Evolutionary conservation across 2,329 filamentous ascomycete species (phyloP).

Genomic region (Penicillium sp.): DNA sequence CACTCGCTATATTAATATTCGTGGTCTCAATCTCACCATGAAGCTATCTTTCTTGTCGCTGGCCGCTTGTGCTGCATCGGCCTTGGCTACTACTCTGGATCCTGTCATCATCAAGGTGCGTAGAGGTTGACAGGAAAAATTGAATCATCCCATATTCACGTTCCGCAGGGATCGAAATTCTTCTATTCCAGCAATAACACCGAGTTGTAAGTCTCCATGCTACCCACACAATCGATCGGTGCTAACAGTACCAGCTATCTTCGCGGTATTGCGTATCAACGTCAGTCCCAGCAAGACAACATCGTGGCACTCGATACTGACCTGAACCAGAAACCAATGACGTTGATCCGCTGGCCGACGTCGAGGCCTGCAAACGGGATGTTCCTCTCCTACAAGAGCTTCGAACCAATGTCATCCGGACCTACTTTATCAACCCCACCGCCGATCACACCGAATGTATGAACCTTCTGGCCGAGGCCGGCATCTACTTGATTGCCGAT

Average conservation of each 20-base stretch:
- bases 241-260: conserved; percentile 60
- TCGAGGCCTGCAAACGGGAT: conserved; percentile 67
- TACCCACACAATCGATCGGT: conserved; percentile 22
- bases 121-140: conserved; percentile 8
- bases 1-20: conserved; percentile 14
- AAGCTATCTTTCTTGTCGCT: conserved; percentile 46
- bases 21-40: conserved; percentile 36
- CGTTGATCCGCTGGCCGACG: conserved; percentile 69
- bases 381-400: conserved; percentile 71
- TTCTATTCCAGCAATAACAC: conserved; percentile 74
- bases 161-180: conserved; percentile 64
- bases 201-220: conserved; percentile 53
- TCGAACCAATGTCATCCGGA: conserved; percentile 83
- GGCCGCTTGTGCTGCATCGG: conserved; percentile 44
- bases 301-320: conserved; percentile 3
- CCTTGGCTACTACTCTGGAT: conserved; percentile 47
- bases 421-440: conserved; percentile 78
- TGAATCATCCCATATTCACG: conserved; percentile 7
- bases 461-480: conserved; percentile 68
- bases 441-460: conserved; percentile 76
- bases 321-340: conserved; percentile 28
- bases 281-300: conserved; percentile 26
- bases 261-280: conserved; percentile 88
- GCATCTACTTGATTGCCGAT: conserved; percentile 92
- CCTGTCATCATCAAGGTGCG: conserved; percentile 58